A percentile compares a stretch with the other conserved stretches of the same genome.
phyloP scores from a whole-genome alignment of 192 early-diverging fungal species.

The Oehlia diaphana region DNA sequence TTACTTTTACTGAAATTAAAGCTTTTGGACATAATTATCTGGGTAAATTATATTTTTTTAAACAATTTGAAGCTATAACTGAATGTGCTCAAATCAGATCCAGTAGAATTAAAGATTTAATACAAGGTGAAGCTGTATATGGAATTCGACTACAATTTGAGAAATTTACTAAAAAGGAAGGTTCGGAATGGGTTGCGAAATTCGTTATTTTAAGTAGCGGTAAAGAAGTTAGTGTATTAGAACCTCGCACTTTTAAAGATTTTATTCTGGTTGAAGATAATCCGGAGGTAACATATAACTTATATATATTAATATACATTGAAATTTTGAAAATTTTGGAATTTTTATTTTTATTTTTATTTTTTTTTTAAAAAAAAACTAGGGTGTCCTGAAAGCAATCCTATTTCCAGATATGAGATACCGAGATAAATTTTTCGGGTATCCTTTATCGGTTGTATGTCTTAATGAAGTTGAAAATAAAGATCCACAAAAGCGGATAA shows the following conservation, averaged over 20 bases:
- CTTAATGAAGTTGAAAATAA: conserved; percentile 16
- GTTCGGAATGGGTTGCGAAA: not conserved
- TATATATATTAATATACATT: not conserved
- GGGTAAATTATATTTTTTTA: conserved; percentile 35
- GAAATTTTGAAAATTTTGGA: not conserved
- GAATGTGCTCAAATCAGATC: conserved; percentile 12
- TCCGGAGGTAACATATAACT: conserved; percentile 9
- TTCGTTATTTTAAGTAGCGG: conserved; percentile 6
- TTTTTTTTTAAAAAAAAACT: not conserved
- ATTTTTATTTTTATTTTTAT: not conserved
- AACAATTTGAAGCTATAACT: conserved; percentile 33
- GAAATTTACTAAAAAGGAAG: conserved; percentile 16
- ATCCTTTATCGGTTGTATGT: not conserved
- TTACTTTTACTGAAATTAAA: conserved; percentile 17
- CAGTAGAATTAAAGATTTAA: conserved; percentile 22
- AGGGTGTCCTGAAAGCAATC: conserved; percentile 32
- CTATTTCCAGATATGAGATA: conserved; percentile 32
- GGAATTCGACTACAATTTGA: conserved; percentile 23
- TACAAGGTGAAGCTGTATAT: conserved; percentile 1
- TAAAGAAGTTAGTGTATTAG: conserved; percentile 11
- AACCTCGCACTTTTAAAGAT: conserved; percentile 12
- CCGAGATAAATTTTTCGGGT: conserved; percentile 15
- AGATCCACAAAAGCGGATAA: not conserved
- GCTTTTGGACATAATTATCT: conserved; percentile 21
- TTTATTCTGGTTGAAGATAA: conserved; percentile 36